Base-by-base conservation (phyloP, 805 yeast species). In the Blastobotrys muscicola region DNA sequence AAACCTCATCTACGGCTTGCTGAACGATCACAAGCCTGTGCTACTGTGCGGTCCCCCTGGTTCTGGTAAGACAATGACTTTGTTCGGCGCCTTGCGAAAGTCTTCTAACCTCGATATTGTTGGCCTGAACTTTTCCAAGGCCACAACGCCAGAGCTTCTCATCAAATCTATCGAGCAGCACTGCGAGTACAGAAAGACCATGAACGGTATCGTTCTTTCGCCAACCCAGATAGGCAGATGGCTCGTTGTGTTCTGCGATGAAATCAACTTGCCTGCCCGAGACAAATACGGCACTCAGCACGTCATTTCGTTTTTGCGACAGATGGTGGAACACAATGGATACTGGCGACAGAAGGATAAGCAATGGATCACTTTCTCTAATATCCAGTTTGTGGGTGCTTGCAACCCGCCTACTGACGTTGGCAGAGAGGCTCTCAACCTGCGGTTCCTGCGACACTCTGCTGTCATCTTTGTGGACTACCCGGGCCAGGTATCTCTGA, bases 11-110 rank as follows among this genome's bases (percentile, higher is more conserved):
- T 72, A 70, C 43, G 66, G 78, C 0, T 59, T 83, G 2, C 54
- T 89, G 32, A 66, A 68, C 30, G 74, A 75, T 37, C 80, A 74
- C 43, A 64, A 65, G 33, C 76, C 94, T 0, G 58, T 85, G 12
- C 67, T 90, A 23, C 67, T 90, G 15, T 86, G 95, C 62, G 97
- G 97, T 2, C 97, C 97, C 0, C 97, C 97, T 0, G 97, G 97
- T 3, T 82, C 96, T 0, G 97, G 97, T 45, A 90, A 90, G 58
- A 89, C 97, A 0, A 89, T 90, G 97, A 78, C 89, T 0, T 62
- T 90, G 13, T 70, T 85, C 50, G 76, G 80, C 38, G 79, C 86
- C 0, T 57, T 90, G 34, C 65, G 84, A 37, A 68, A 67, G 42
- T 70, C 82, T 0, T 71, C 79, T 0, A 68, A 72, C 11, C 66